phyloP scores from a whole-genome alignment of 768 basidiomycete genomes.

The Suillus spraguei region DNA sequence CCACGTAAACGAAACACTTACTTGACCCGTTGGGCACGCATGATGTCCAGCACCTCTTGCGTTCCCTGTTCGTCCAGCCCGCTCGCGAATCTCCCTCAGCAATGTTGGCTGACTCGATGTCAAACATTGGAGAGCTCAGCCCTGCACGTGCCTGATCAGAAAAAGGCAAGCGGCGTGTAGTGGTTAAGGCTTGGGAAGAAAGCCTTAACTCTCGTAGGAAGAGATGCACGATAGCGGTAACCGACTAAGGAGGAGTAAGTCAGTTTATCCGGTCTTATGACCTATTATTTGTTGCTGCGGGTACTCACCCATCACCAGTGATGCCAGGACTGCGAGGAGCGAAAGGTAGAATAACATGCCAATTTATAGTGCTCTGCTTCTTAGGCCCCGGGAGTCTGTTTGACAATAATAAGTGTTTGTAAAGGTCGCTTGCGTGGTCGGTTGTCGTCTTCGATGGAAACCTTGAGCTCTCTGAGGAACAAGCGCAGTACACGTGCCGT shows the following conservation, averaged over 20 bases:
- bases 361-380: not conserved
- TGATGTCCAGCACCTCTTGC: conserved; percentile 89
- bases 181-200: conserved; percentile 61
- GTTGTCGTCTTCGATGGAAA: conserved; percentile 7
- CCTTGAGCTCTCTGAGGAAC: not conserved
- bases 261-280: conserved; percentile 7
- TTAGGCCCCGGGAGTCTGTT: not conserved
- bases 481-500: conserved; percentile 5
- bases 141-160: conserved; percentile 81
- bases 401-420: not conserved
- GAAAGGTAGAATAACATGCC: conserved; percentile 74
- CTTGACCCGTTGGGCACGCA: conserved; percentile 82
- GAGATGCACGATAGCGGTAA: conserved; percentile 74
- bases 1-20: conserved; percentile 44
- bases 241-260: conserved; percentile 47
- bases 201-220: conserved; percentile 66
- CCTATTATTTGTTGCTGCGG: not conserved
- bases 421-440: not conserved
- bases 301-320: conserved; percentile 67
- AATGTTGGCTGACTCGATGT: conserved; percentile 81
- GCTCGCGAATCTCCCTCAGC: conserved; percentile 75
- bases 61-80: conserved; percentile 86
- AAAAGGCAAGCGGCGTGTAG: conserved; percentile 74
- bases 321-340: conserved; percentile 56
- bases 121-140: conserved; percentile 75